phyloP scores from a whole-genome alignment of 495 filamentous ascomycete genomes.

The Penicillium bialowiezense region DNA sequence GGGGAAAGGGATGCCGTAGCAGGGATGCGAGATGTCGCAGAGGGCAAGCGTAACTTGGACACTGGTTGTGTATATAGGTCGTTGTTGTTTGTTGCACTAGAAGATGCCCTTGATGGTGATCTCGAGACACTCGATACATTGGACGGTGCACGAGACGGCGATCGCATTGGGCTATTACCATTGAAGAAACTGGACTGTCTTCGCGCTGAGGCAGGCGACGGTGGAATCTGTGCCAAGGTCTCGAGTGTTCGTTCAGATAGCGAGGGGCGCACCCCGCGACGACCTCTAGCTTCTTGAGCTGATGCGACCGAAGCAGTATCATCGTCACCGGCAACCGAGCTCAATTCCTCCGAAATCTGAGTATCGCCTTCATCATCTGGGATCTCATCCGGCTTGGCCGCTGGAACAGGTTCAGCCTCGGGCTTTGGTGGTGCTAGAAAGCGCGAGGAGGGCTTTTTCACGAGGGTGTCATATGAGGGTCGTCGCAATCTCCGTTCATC shows the following conservation, averaged over 20 bases:
- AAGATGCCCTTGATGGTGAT: slow-evolving; percentile 46
- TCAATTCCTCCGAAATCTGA: slow-evolving; percentile 17
- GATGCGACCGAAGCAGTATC: slow-evolving; percentile 4
- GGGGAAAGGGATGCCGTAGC: slow-evolving; percentile 16
- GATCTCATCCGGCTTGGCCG: slow-evolving; percentile 17
- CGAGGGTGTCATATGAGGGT: slow-evolving; percentile 41
- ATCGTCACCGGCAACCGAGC: slow-evolving; percentile 14
- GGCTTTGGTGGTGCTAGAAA: slow-evolving; percentile 25
- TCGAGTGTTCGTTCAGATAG: slow-evolving; percentile 69
- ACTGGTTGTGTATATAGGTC: slow-evolving; percentile 25
- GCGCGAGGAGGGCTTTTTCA: slow-evolving; percentile 34
- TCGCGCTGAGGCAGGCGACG: slow-evolving; percentile 57
- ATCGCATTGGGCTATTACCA: slow-evolving; percentile 53
- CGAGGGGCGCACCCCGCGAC: slow-evolving; percentile 44
- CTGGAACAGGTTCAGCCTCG: slow-evolving; percentile 4
- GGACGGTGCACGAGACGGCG: slow-evolving; percentile 54
- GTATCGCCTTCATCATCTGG: slow-evolving; percentile 14
- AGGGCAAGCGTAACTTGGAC: slow-evolving; percentile 32
- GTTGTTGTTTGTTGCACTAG: slow-evolving; percentile 28
- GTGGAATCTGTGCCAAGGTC: slow-evolving; percentile 60
- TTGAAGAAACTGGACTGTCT: slow-evolving; percentile 62
- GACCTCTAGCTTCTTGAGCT: slow-evolving; percentile 30
- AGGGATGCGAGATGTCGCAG: slow-evolving; percentile 28
- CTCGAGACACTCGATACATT: slow-evolving; percentile 47
- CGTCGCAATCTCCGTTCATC: slow-evolving; percentile 34